Base-by-base conservation (phyloP, 805 yeast species). In the Metschnikowia continentalis region DNA sequence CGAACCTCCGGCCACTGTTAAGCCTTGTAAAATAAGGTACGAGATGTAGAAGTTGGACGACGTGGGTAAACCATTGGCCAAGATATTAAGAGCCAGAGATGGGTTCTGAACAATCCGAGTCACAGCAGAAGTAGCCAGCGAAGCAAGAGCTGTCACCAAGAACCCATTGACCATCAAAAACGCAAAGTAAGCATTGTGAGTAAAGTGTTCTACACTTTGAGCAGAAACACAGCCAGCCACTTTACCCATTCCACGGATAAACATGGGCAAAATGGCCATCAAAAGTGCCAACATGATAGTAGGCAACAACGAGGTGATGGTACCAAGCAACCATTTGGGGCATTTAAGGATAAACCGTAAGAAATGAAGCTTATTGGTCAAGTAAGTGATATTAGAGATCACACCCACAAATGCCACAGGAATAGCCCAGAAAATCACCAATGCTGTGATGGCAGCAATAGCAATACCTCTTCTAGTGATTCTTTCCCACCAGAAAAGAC, bases 371-470 rank as follows among this genome's bases (percentile, higher is more conserved):
- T 79, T 79, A 51, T 81, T 73, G 6, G 84, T 84, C 61, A 86
- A 71, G 58, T 78, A 78, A 17, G 84, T 80, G 55, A 86, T 69
- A 61, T 86, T 86, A 3, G 91, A 85, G 51, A 86, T 74, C 61
- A 83, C 63, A 77, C 91, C 91, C 44, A 86, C 90, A 64, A 86
- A 82, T 2, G 91, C 85, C 38, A 85, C 90, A 13, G 92, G 92
- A 56, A 86, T 68, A 50, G 91, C 78, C 95, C 95, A 87, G 58
- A 83, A 70, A 32, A 82, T 62, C 47, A 85, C 74, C 41, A 84
- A 60, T 1, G 83, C 87, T 20, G 69, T 59, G 49, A 86, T 78
- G 2, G 81, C 82, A 14, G 80, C 72, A 35, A 70, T 50, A 0
- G 91, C 82, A 48, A 75, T 74, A 26, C 76, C 65, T 33, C 70